A percentile compares a stretch with the other conserved stretches of the same genome.
phyloP scores from a whole-genome alignment of 139 green algal genomes.

The Gonium pectorale region DNA sequence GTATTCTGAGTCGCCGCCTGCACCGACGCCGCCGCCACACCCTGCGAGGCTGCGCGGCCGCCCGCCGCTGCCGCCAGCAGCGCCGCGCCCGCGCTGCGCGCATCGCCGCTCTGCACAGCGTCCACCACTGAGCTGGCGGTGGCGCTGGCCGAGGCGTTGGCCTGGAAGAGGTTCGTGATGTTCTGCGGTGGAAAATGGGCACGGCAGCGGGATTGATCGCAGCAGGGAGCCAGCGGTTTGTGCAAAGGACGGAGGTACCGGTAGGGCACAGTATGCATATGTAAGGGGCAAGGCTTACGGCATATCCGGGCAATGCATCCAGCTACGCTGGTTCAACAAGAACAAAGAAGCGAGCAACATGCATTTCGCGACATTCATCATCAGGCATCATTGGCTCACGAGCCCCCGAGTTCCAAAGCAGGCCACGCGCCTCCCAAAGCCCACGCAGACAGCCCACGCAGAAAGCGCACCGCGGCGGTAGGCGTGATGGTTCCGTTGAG shows the following conservation, averaged over 20 bases:
- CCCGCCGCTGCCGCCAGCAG: constrained; percentile 16
- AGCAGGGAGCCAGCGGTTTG: too few species aligned
- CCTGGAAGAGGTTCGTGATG: not conserved
- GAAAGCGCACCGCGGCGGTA: not conserved
- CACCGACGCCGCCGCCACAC: not conserved
- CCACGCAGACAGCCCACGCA: too few species aligned
- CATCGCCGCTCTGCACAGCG: not conserved
- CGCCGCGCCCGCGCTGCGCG: not conserved
- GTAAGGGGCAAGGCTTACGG: too few species aligned
- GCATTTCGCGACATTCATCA: too few species aligned
- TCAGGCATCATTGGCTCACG: too few species aligned
- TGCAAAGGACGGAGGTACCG: not conserved
- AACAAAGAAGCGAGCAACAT: too few species aligned
- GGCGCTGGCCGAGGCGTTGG: not conserved
- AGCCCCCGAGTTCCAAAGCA: not conserved
- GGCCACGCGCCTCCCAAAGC: too few species aligned
- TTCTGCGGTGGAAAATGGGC: not conserved
- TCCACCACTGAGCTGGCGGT: constrained; percentile 1
- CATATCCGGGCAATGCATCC: too few species aligned
- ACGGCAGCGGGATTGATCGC: too few species aligned
- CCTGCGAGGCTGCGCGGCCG: not conserved
- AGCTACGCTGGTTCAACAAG: too few species aligned
- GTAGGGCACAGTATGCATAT: not conserved
- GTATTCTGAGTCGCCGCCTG: not conserved
- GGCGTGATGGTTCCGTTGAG: constrained; percentile 23